Evolutionary conservation across 208 protist genomes (phyloP).

Genomic region (Porcisia hertigi): DNA sequence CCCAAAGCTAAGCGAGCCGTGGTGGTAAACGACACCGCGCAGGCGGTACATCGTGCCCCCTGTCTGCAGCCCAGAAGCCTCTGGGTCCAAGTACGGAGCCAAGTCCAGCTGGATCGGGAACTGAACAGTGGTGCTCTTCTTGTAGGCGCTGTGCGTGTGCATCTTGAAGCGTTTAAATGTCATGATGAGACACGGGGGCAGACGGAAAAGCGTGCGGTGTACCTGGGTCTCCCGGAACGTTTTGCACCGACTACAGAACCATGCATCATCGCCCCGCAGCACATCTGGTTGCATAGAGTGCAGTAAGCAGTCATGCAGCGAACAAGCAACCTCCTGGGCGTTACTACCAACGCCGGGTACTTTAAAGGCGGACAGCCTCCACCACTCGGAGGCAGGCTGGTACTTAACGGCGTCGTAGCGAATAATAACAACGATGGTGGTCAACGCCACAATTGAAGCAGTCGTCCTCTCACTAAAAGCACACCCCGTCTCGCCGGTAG

Average conservation of each 20-base stretch:
- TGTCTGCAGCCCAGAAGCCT: slow-evolving; percentile 24
- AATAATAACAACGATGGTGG: slow-evolving; percentile 25
- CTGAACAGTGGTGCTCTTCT: slow-evolving; percentile 69
- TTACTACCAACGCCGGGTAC: neutral
- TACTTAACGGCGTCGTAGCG: slow-evolving; percentile 21
- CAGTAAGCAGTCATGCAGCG: slow-evolving; percentile 45
- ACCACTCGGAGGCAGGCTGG: neutral
- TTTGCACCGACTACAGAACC: slow-evolving; percentile 77
- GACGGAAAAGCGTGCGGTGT: slow-evolving; percentile 62
- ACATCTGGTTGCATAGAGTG: slow-evolving; percentile 51
- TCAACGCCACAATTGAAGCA: neutral
- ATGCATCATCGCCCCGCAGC: slow-evolving; percentile 62
- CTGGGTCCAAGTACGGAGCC: slow-evolving; percentile 55
- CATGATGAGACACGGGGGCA: slow-evolving; percentile 77
- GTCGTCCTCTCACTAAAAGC: neutral
- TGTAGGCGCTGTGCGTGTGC: slow-evolving; percentile 54
- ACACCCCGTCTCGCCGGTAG: neutral
- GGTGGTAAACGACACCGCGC: slow-evolving; percentile 77
- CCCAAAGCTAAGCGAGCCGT: slow-evolving; percentile 70
- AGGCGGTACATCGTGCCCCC: slow-evolving; percentile 59
- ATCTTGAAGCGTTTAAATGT: slow-evolving; percentile 83
- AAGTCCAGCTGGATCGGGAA: slow-evolving; percentile 66
- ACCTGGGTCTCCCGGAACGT: slow-evolving; percentile 53
- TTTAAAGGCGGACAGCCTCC: neutral
- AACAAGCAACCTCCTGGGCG: slow-evolving; percentile 35